Evolutionary conservation across 140 eudicot genomes (phyloP), one percentile per base, ranked within the genome.

Genomic region (Cichorium intybus): DNA sequence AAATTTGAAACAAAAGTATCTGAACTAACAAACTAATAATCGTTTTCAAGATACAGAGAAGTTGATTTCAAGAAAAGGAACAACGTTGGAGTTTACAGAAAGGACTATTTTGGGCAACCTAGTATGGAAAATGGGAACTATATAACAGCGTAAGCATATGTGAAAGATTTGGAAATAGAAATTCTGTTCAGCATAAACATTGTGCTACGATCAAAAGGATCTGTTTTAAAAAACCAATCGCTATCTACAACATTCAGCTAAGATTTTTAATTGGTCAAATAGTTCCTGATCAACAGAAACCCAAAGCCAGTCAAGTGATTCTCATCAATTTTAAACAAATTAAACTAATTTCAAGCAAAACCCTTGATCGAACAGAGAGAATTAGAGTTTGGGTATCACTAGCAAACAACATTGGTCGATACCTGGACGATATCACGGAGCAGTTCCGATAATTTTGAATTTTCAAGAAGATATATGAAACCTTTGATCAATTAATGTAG

Each of bases 281-380:
- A 53, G 63, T 37, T 54, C 63, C 39, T 54, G 73, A 67, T 54
- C 73, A 67, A 54, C 55, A 17, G 45, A 58, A 69, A 57, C 1
- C 59, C 58, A 22, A 69, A 56, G 48, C 47, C 46, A 11, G 45
- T 43, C 49, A 11, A 69, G 60, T 60, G 50, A 45, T 20, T 69
- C 16, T 20, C 50, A 6, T 4, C 48, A 69, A 53, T 35, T 53
- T n/a, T 15, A 66, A 22, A 66, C 72, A 35, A 52, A 9, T 50
- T 51, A 20, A 43, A 29, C 17, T 3, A 45, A 68, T 16, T 57
- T 56, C 18, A 70, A 46, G 27, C 60, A 47, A 56, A 68, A 10
- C 23, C 47, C 35, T 45, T 56, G 55, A 69, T 46, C 15, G 20
- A 4, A 21, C 0, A 11, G 10, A 4, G 17, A 47, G 16, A 31